These are phyloP conservation scores for Plantago major DNA, from an alignment of 257 asterid species.

Conservation along the genomic window DNA sequence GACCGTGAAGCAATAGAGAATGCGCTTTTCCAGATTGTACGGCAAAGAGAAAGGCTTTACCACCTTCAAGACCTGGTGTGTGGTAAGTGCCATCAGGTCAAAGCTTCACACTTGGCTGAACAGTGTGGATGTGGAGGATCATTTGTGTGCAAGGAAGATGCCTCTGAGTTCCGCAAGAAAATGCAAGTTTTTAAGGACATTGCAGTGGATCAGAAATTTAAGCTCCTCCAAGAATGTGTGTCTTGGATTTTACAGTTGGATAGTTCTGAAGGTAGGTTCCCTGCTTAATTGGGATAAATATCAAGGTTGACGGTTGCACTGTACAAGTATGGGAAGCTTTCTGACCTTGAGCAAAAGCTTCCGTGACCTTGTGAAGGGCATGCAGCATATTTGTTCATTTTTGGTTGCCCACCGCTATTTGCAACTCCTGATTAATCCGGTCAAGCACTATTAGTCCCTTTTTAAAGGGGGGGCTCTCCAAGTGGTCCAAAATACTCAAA, in stretches of 20 bases:
- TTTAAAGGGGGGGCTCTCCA: too few relatives aligned
- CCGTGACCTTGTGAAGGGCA: too few relatives aligned
- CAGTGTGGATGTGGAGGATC: constrained; percentile 88
- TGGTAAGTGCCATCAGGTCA: constrained; percentile 79
- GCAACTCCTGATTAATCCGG: too few relatives aligned
- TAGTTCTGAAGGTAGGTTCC: constrained; percentile 11
- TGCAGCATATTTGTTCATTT: too few relatives aligned
- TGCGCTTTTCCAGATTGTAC: constrained; percentile 68
- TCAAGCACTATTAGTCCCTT: too few relatives aligned
- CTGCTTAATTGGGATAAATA: background rate
- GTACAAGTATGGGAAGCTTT: background rate
- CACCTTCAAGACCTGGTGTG: constrained; percentile 92
- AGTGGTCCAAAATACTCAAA: too few relatives aligned
- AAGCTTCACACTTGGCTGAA: constrained; percentile 80
- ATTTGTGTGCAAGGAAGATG: constrained; percentile 67
- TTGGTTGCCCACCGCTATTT: too few relatives aligned
- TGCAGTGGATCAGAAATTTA: constrained; percentile 68
- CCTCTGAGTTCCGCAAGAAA: constrained; percentile 50
- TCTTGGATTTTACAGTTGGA: constrained; percentile 68
- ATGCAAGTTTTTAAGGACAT: constrained; percentile 62
- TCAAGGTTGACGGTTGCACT: background rate
- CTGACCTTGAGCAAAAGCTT: too few relatives aligned
- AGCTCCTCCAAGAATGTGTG: constrained; percentile 66
- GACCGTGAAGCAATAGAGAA: constrained; percentile 81
- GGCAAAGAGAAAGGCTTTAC: constrained; percentile 85